Conservation (phyloP, 23 red algal genomes). For the Gracilaria gracilis region DNA sequence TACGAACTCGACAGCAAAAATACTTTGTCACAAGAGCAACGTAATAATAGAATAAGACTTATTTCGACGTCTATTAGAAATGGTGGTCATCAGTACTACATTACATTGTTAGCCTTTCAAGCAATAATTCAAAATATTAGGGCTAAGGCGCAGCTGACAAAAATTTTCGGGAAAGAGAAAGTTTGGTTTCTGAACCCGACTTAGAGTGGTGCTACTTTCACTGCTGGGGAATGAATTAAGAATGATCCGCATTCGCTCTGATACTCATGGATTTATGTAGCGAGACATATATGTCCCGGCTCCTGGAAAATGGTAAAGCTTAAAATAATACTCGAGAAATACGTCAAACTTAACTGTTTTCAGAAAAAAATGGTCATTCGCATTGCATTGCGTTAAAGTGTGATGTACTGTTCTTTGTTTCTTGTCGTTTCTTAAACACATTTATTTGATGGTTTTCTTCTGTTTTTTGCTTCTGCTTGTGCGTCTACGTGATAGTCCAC, state of each 20-base stretch:
- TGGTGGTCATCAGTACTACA: background rate
- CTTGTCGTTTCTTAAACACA: too few species aligned
- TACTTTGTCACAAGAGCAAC: background rate
- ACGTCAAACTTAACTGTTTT: too few species aligned
- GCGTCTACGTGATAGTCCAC: too few species aligned
- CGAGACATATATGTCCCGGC: too few species aligned
- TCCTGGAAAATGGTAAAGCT: too few species aligned
- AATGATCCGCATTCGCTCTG: background rate
- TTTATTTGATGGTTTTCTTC: too few species aligned
- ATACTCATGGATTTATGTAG: too few species aligned
- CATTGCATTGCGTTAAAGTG: too few species aligned
- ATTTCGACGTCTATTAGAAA: background rate
- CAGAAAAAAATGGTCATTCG: too few species aligned
- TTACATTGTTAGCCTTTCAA: background rate
- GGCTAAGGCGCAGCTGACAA: background rate
- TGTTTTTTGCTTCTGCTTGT: too few species aligned
- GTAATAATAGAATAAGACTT: conserved; percentile 21
- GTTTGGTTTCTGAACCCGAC: background rate
- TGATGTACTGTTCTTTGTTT: too few species aligned
- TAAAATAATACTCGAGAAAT: too few species aligned
- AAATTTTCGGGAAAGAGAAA: background rate
- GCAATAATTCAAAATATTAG: background rate
- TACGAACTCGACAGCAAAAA: background rate
- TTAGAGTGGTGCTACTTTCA: conserved; percentile 1
- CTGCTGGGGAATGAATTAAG: conserved; percentile 1